These are phyloP conservation scores for Breynia disticha DNA, from an alignment of 441 rosid genomes.

Conservation along the genomic window DNA sequence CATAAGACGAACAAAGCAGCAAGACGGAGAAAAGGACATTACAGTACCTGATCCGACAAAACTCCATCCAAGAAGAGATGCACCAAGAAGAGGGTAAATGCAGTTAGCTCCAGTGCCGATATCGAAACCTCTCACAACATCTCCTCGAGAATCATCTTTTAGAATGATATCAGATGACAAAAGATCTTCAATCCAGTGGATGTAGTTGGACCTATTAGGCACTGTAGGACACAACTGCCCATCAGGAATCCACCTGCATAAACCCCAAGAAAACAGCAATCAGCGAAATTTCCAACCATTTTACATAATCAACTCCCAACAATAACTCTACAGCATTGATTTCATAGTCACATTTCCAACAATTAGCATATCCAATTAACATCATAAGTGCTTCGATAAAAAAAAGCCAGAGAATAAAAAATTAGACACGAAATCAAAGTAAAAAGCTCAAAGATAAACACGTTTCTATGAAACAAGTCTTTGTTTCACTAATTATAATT, in stretches of 20 bases:
- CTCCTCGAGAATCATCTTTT: conserved; percentile 14
- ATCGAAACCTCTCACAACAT: conserved; percentile 68
- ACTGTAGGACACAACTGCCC: conserved; percentile 96
- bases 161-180: conserved; percentile 55
- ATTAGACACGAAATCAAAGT: too few relatives aligned
- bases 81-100: conserved; percentile 91
- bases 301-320: not conserved
- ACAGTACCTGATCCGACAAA: conserved; percentile 74
- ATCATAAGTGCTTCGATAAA: too few relatives aligned
- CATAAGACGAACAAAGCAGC: not conserved
- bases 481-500: too few relatives aligned
- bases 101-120: conserved; percentile 94
- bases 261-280: not conserved
- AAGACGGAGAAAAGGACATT: not conserved
- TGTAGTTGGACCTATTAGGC: conserved; percentile 84
- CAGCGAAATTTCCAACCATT: not conserved
- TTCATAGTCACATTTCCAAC: too few relatives aligned
- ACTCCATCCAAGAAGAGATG: conserved; percentile 73
- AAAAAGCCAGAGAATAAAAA: too few relatives aligned
- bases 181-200: conserved; percentile 90
- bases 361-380: too few relatives aligned
- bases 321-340: too few relatives aligned
- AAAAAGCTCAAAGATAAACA: too few relatives aligned
- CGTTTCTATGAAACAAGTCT: too few relatives aligned
- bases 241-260: conserved; percentile 87